Evolutionary conservation across 306 rosid species (phyloP), one percentile per base, ranked within the genome.

Genomic region (Acacia crassicarpa): DNA sequence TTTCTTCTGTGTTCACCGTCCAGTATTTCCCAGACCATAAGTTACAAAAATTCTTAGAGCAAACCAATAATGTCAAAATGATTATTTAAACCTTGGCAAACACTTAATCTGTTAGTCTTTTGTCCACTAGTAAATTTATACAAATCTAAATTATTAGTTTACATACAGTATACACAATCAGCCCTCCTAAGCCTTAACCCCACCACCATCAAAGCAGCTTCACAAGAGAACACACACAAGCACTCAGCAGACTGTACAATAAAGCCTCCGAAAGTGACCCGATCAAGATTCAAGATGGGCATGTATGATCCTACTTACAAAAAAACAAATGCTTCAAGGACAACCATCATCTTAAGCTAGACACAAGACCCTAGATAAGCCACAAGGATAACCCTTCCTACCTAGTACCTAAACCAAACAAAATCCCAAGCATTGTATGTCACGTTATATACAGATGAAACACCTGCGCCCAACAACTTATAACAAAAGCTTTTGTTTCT

Each of bases 191-290:
- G 56, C 74, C 82, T 79, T 74, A 74, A 62, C 35, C 63, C 80
- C 23, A 17, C 62, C 75, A 19, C 44, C 66, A 46, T 68, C 40
- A 38, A 74, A 74, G 58, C 27, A 53, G 84, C 85, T 84, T 81
- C 80, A 78, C 32, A 54, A 66, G 51, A 71, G 56, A 71, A 59
- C 63, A 58, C 81, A 54, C 78, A 67, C 16, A 84, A 84, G 53
- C 84, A 76, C 90, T 87, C 88, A 72, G 61, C 78, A 72, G 45
- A 68, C 87, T 87, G 81, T 89, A 91, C 94, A 80, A 78, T 40
- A 79, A 63, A 72, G 92, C 92, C 89, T 85, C 89, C 77, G 68
- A 67, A 41, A 78, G 86, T 51, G 79, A 85, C 87, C 86, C 82
- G 14, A 59, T 78, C 83, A 76, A 46, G 77, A 25, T 25, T 25